phyloP scores from a whole-genome alignment of 2,329 filamentous ascomycete genomes.

The Trichothecium roseum region DNA sequence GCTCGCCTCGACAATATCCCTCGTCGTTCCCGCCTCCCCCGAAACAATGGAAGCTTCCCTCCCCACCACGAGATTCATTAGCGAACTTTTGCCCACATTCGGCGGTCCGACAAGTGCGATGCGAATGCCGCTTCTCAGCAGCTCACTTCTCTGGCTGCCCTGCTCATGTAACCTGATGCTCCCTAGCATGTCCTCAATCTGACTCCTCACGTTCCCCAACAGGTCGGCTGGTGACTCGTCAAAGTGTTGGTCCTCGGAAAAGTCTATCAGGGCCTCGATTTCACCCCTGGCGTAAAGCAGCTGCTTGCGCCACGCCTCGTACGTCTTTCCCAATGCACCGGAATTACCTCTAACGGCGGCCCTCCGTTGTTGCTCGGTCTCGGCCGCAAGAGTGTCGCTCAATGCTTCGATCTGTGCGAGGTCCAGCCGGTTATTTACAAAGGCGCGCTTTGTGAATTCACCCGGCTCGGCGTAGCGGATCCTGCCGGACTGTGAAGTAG shows the following conservation, averaged over 20 bases:
- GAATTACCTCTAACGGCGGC: conserved; percentile 72
- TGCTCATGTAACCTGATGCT: conserved; percentile 60
- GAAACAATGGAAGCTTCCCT: conserved; percentile 94
- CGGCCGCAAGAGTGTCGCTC: conserved; percentile 51
- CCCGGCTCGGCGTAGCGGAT: conserved; percentile 89
- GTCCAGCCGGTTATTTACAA: conserved; percentile 75
- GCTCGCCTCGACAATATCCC: conserved; percentile 86
- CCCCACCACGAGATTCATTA: conserved; percentile 84
- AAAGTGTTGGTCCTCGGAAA: conserved; percentile 94
- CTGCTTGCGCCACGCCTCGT: conserved; percentile 71
- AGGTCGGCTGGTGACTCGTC: conserved; percentile 73
- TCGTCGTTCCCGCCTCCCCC: conserved; percentile 81
- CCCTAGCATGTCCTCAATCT: conserved; percentile 50
- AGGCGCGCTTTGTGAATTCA: conserved; percentile 89
- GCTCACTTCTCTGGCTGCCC: conserved; percentile 72
- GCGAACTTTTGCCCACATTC: conserved; percentile 88
- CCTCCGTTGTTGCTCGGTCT: conserved; percentile 88
- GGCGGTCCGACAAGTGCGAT: conserved; percentile 83
- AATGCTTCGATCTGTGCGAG: conserved; percentile 71
- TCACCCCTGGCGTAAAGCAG: conserved; percentile 78
- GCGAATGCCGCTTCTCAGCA: conserved; percentile 75
- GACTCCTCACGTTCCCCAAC: conserved; percentile 54
- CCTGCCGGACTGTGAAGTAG: conserved; percentile 9
- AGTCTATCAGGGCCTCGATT: conserved; percentile 92
- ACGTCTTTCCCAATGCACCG: conserved; percentile 59